Conservation (phyloP, 2,329 filamentous ascomycete genomes). For the Leptographium radiaticola region DNA sequence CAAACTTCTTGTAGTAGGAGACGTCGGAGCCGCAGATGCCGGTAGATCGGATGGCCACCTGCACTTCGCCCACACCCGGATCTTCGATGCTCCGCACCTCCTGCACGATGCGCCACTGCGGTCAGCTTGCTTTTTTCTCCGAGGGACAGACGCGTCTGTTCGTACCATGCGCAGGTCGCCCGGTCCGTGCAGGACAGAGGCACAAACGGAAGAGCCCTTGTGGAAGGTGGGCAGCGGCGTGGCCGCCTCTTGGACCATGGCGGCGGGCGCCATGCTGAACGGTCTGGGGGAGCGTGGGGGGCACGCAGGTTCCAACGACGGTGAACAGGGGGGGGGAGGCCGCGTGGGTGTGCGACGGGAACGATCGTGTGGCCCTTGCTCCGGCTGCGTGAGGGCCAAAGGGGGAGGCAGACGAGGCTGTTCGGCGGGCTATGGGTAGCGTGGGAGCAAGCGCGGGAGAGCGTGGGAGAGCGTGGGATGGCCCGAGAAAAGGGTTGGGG, state of each 20-base stretch:
- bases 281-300: not conserved
- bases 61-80: constrained; percentile 40
- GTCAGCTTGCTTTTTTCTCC: not conserved
- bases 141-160: too few relatives aligned
- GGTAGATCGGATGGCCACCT: constrained; percentile 51
- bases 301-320: not conserved
- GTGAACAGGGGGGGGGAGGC: not conserved
- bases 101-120: constrained; percentile 18
- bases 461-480: constrained; percentile 5
- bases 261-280: constrained; percentile 34
- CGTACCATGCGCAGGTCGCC: constrained; percentile 44
- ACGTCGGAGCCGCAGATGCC: constrained; percentile 60
- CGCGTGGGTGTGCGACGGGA: not conserved
- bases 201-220: constrained; percentile 32
- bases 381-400: constrained; percentile 2
- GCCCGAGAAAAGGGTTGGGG: not conserved
- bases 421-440: constrained; percentile 7
- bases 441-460: constrained; percentile 8
- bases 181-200: constrained; percentile 44
- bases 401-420: constrained; percentile 4
- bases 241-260: constrained; percentile 28
- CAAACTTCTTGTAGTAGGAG: constrained; percentile 59
- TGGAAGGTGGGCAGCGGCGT: constrained; percentile 29
- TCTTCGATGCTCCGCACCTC: constrained; percentile 36
- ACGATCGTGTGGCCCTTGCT: not conserved